These are phyloP conservation scores for Xylaria sp. DNA, from an alignment of 2,329 filamentous ascomycete genomes.

Conservation along the genomic window DNA sequence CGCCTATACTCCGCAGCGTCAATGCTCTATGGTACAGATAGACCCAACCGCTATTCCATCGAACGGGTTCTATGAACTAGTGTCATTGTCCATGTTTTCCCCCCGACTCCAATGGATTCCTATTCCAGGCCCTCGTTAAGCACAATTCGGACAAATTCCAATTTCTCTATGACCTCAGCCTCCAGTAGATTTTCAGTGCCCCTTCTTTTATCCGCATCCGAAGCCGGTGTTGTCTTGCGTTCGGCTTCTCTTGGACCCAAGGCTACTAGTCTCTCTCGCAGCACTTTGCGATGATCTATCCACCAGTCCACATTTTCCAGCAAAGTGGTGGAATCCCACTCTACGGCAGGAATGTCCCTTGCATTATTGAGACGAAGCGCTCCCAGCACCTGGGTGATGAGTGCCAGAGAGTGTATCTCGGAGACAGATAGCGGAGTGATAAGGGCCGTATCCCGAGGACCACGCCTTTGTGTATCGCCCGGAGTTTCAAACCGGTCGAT, in stretches of 20 bases:
- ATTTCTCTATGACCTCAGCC: slow-evolving; percentile 76
- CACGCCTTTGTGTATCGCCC: slow-evolving; percentile 64
- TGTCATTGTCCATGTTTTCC: too few relatives aligned
- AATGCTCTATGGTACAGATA: slow-evolving; percentile 22
- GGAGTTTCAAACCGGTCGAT: slow-evolving; percentile 76
- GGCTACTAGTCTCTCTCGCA: slow-evolving; percentile 79
- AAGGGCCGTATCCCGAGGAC: slow-evolving; percentile 59
- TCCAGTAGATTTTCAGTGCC: slow-evolving; percentile 75
- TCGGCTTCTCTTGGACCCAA: slow-evolving; percentile 77
- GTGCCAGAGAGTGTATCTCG: slow-evolving; percentile 81
- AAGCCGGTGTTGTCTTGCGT: slow-evolving; percentile 59
- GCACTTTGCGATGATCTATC: slow-evolving; percentile 73
- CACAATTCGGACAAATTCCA: slow-evolving; percentile 69
- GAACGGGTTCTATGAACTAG: not conserved
- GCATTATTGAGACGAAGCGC: slow-evolving; percentile 72
- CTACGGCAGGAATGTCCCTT: slow-evolving; percentile 77
- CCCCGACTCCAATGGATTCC: not conserved
- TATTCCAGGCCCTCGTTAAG: slow-evolving; percentile 63
- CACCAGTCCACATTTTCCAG: slow-evolving; percentile 88
- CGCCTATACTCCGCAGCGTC: slow-evolving; percentile 34
- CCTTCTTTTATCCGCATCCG: slow-evolving; percentile 50
- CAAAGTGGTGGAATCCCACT: slow-evolving; percentile 78
- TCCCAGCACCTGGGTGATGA: slow-evolving; percentile 78
- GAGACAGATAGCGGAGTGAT: slow-evolving; percentile 79
- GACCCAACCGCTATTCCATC: not conserved